Conservation (phyloP, 441 rosid species). For the Populus trichocarpa region DNA sequence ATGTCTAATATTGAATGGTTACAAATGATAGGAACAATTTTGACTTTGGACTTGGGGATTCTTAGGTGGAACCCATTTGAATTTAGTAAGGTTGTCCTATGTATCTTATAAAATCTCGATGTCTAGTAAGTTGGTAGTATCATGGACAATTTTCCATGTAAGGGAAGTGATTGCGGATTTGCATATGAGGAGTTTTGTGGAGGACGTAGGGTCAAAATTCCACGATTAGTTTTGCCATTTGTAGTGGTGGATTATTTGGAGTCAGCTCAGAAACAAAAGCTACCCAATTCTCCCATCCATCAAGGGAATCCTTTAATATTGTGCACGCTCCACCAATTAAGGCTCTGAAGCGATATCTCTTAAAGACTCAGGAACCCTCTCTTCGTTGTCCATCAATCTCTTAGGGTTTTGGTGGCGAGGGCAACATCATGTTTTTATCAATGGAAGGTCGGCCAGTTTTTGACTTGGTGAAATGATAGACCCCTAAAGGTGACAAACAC, state of each 20-base stretch:
- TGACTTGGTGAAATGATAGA: constrained; percentile 21
- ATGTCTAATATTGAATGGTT: constrained; percentile 20
- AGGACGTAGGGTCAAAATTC: constrained; percentile 41
- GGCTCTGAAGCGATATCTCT: constrained; percentile 20
- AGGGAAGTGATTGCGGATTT: constrained; percentile 30
- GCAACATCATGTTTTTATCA: neutral
- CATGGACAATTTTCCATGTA: constrained; percentile 33
- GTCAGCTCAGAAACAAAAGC: constrained; percentile 30
- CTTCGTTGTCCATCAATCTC: neutral
- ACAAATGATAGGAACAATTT: constrained; percentile 21
- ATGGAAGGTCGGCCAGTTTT: constrained; percentile 34
- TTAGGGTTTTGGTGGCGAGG: neutral
- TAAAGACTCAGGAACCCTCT: neutral
- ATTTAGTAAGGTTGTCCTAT: neutral
- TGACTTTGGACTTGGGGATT: constrained; percentile 31
- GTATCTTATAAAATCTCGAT: neutral
- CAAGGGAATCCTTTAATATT: constrained; percentile 20
- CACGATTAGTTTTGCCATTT: constrained; percentile 27
- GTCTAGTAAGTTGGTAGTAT: neutral
- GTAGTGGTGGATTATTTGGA: constrained; percentile 40
- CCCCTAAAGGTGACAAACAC: constrained; percentile 18
- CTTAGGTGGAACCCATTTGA: constrained; percentile 37
- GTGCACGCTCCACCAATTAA: constrained; percentile 51
- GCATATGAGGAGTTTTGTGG: constrained; percentile 39
- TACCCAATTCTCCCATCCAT: neutral